Evolutionary conservation across 805 yeast species (phyloP).

Genomic region (Ogataea saltuana): DNA sequence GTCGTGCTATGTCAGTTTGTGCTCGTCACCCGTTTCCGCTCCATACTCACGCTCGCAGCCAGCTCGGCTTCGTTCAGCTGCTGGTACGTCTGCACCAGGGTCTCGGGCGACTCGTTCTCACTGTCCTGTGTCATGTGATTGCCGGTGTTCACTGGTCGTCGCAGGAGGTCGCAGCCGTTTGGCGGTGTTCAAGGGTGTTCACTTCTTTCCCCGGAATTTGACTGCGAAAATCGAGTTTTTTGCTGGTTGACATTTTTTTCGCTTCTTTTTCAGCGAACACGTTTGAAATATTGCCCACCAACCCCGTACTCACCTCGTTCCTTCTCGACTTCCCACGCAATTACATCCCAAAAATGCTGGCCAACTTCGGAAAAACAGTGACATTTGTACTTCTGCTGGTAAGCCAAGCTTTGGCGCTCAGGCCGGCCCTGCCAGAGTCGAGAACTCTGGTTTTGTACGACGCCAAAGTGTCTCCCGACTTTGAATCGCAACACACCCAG

Average conservation of each 20-base stretch:
- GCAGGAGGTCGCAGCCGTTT: no score
- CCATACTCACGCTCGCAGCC: conserved; percentile 49
- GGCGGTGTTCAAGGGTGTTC: no score
- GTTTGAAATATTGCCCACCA: conserved; percentile 9
- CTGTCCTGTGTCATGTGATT: conserved; percentile 18
- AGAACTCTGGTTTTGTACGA: conserved; percentile 30
- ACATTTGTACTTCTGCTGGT: conserved; percentile 13
- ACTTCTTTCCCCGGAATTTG: no score
- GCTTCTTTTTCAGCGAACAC: conserved; percentile 16
- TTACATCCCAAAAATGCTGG: conserved; percentile 12
- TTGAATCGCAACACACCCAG: conserved; percentile 26
- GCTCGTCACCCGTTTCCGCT: neutral
- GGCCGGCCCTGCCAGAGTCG: conserved; percentile 22
- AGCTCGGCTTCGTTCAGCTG: conserved; percentile 67
- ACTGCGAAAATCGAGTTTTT: no score
- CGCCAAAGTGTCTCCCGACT: conserved; percentile 16
- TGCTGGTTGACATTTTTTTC: conserved; percentile 3
- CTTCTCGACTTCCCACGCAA: neutral
- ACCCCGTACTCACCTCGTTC: neutral
- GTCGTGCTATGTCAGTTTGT: neutral
- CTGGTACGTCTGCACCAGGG: conserved; percentile 57
- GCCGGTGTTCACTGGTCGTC: no score
- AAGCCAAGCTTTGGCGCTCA: conserved; percentile 15
- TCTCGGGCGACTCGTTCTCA: conserved; percentile 27
- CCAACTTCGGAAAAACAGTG: conserved; percentile 9